phyloP scores from a whole-genome alignment of 108 stramenopile species.

The Skeletonema tropicum region DNA sequence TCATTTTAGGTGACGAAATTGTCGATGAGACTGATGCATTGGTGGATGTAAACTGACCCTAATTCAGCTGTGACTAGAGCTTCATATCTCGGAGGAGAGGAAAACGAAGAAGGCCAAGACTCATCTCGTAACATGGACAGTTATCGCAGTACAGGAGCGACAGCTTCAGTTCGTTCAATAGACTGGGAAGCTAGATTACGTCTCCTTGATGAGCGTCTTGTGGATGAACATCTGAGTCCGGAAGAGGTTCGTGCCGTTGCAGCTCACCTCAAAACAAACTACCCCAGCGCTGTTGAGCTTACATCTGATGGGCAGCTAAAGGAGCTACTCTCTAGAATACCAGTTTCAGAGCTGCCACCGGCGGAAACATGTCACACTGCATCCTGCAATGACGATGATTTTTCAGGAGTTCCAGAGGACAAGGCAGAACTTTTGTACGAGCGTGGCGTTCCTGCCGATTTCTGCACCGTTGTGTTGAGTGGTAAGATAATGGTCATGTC shows the following conservation, averaged over 20 bases:
- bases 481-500: conserved; percentile 88
- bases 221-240: conserved; percentile 69
- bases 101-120: neutral
- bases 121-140: neutral
- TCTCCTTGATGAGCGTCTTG: conserved; percentile 83
- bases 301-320: conserved; percentile 72
- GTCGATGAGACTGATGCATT: conserved; percentile 97
- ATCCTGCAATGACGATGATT: conserved; percentile 24
- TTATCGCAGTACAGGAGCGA: neutral
- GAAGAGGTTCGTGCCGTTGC: conserved; percentile 83
- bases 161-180: conserved; percentile 6
- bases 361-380: conserved; percentile 34
- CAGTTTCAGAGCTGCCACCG: conserved; percentile 59
- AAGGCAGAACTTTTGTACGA: conserved; percentile 70
- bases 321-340: conserved; percentile 63
- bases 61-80: conserved; percentile 54
- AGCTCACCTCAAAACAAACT: conserved; percentile 82
- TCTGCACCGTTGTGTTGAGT: conserved; percentile 79
- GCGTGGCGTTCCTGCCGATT: conserved; percentile 63
- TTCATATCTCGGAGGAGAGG: conserved; percentile 42
- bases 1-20: conserved; percentile 96
- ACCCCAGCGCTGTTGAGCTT: conserved; percentile 57
- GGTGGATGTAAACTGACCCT: conserved; percentile 68
- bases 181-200: conserved; percentile 78
- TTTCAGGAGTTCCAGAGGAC: conserved; percentile 51